Base-by-base conservation (phyloP, 2,329 filamentous ascomycete species). In the Nigrospora sphaerica region DNA sequence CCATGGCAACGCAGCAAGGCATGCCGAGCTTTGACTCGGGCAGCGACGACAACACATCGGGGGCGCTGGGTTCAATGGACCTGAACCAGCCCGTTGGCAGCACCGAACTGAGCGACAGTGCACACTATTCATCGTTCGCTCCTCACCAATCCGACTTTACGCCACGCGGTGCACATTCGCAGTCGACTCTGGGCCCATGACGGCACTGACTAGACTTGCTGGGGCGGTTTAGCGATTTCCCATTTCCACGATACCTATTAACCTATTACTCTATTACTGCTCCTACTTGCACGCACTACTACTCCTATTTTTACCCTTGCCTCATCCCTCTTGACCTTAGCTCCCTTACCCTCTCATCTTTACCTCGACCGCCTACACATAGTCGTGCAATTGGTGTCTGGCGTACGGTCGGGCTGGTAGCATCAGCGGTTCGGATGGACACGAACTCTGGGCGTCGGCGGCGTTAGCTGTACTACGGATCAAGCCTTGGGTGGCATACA, bases 401-500 rank as follows among this genome's bases (percentile, higher is more conserved):
- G 40, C 40, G 40, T 19, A 42, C 34, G 34, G 32, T 42, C 34
- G 18, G 40, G 17, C 40, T 42, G 40, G 40, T n/a, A 42, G 40
- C 40, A 42, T 42, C 40, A 42, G 40, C 40, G 40, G 40, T 34
- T 42, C 40, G 40, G 23, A 31, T 34, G 40, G 40, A 42, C 18
- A 23, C 17, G 40, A 42, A 33, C 32, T 34, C 40, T 34, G 32
- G 40, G 40, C 40, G 40, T 42, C 32, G 32, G 32, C 34, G 40
- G 40, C 34, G 40, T 42, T 42, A 19, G 40, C 23, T 28, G 23
- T 28, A 28, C 23, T 28, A 28, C 10, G 23, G 10, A 28, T 2
- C 12, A 11, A 6, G 12, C 14, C 34, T 17, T 14, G 5, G 14
- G 34, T n/a, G 34, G 34, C 34, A 14, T 14, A 36, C 34, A 11